Conservation (phyloP, 2,329 filamentous ascomycete genomes). For the Cladosporium sp. region DNA sequence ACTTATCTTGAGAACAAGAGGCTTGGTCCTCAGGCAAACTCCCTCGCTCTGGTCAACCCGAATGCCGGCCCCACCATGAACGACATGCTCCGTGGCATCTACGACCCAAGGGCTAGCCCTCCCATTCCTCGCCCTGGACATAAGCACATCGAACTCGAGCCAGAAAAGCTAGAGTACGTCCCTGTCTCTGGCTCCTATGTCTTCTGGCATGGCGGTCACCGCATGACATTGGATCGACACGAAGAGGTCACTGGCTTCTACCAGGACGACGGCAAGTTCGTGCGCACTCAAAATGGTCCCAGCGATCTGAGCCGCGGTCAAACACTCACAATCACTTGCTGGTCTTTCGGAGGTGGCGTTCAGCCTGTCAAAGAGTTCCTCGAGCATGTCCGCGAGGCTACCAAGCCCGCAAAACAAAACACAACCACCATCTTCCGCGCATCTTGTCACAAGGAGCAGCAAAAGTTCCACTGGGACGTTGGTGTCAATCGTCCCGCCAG, state of each 20-base stretch:
- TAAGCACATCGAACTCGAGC: background rate
- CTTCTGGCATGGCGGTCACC: constrained; percentile 19
- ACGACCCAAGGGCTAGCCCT: background rate
- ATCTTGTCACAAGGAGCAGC: constrained; percentile 18
- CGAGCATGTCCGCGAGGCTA: constrained; percentile 50
- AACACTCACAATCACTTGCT: constrained; percentile 27
- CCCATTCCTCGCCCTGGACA: background rate
- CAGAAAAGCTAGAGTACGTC: constrained; percentile 30
- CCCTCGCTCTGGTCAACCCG: constrained; percentile 9
- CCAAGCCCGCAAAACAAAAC: constrained; percentile 32
- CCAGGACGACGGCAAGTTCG: constrained; percentile 16
- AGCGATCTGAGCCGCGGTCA: constrained; percentile 2
- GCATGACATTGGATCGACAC: constrained; percentile 11
- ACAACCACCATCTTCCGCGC: constrained; percentile 28
- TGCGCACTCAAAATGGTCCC: constrained; percentile 11
- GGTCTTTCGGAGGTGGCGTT: constrained; percentile 31
- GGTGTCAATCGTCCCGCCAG: constrained; percentile 59
- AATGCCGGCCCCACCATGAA: background rate
- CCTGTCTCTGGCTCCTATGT: constrained; percentile 31
- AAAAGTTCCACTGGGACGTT: constrained; percentile 40
- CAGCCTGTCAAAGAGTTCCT: constrained; percentile 42
- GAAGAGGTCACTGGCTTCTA: constrained; percentile 17
- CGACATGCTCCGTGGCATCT: background rate
- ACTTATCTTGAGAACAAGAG: constrained; percentile 9
- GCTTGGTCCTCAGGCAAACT: constrained; percentile 5